Evolutionary conservation across 1,284 basidiomycete genomes (phyloP), one percentile per base, ranked within the genome.

Genomic region (Waitea zeae): DNA sequence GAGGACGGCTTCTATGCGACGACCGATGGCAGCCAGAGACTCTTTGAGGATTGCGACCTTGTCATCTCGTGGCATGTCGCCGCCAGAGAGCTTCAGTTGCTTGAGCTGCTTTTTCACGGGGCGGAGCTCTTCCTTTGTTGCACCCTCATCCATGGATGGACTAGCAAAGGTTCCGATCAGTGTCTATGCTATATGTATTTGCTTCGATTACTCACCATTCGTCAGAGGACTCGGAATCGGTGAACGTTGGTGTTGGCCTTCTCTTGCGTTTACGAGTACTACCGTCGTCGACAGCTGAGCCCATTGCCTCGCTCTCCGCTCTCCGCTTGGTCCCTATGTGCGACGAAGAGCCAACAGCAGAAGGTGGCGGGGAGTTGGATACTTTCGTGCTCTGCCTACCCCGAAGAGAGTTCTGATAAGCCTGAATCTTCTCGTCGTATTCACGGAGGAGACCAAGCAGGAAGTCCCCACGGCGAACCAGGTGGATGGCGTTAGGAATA

Each of bases 81-180:
- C 89, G 20, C 89, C 92, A 12, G 86, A 87, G 33, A 83, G 59
- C 56, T 95, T 93, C 34, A 97, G 67, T 59, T 87, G 82, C 77
- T 96, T 96, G 80, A 99, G 66, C 54, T 96, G 87, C 56, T 87
- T 87, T 68, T 97, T 97, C 41, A 96, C 93, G 2, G 95, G 95
- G 34, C 95, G 73, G 44, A 99, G 57, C 48, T 92, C 78, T 57
- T 97, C 92, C 58, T 99, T 99, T 32, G 93, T 95, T 13, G 81
- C 66, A 19, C 64, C 68, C 55, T 98, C 95, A 49, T 97, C 93
- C 92, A 98, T 97, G 4, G 88, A 93, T 7, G 84, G 82, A 45
- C 84, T 89, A 42, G 4, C 22, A n/a, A 7, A 26, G 22, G n/a
- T n/a, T n/a, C n/a, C n/a, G n/a, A n/a, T 26, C 22, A 26, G 22